Evolutionary conservation across 345 rosid species (phyloP), one percentile per base, ranked within the genome.

Genomic region (Rhizophora apiculata): DNA sequence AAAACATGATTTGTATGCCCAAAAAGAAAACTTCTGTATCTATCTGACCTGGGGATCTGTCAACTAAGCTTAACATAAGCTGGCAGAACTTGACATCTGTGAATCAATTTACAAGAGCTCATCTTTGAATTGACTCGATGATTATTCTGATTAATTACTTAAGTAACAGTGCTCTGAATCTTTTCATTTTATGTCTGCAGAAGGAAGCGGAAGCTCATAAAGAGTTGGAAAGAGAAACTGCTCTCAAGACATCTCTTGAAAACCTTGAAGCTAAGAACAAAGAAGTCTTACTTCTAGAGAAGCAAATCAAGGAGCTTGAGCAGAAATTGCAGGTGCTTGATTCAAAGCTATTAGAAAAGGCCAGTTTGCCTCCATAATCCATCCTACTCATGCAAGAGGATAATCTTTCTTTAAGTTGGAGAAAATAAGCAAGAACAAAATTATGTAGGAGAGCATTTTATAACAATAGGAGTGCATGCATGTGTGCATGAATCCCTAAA

Each of bases 181-280:
- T 65, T 48, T 8, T 56, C 8, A 2, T 64, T 52, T 69, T 2
- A 11, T 69, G 24, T 57, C 21, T 65, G 32, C 54, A 77, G 73
- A 87, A 92, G 96, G 82, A 82, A 76, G 78, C 70, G 55, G 72
- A 75, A 65, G 71, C 92, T 48, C 83, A 69, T 31, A 86, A 87
- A 64, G 83, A 79, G 52, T 62, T 79, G 43, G 95, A 88, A 71
- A 76, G 64, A 46, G 90, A 86, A 76, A 76, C 87, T 46, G 86
- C 88, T 32, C 60, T 87, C 73, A 82, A 85, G 81, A 78, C 74
- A 71, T 85, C 90, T 68, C 82, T 78, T 60, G 85, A 85, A 76
- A 89, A 87, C 67, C 87, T 82, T n/a, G 92, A 85, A 71, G 81
- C 87, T 10, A 86, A 85, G 85, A 82, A 74, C 73, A 88, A 84